Percentiles rank a stretch among this genome's conserved stretches.
phyloP scores from a whole-genome alignment of 179 eudicot species.

The Silene coronaria region DNA sequence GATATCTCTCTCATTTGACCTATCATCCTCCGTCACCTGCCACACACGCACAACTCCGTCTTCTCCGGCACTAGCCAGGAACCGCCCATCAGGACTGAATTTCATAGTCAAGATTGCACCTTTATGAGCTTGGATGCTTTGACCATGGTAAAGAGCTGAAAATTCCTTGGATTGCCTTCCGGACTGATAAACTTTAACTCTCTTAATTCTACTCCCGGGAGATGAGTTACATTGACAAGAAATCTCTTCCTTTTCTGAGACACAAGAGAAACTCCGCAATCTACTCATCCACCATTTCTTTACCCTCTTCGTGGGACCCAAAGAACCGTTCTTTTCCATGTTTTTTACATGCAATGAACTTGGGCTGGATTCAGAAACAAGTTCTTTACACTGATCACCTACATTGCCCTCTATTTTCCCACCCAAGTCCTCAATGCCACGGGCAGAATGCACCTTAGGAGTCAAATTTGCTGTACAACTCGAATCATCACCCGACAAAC shows the following conservation, averaged over 20 bases:
- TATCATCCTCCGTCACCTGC: slow-evolving; percentile 66
- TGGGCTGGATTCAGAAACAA: slow-evolving; percentile 3
- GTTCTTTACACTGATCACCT: no score
- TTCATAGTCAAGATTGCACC: slow-evolving; percentile 83
- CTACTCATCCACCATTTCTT: slow-evolving; percentile 52
- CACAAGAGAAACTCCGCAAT: slow-evolving; percentile 50
- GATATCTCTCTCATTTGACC: slow-evolving; percentile 48
- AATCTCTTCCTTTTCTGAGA: slow-evolving; percentile 32
- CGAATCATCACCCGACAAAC: slow-evolving; percentile 31
- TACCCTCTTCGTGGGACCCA: slow-evolving; percentile 30
- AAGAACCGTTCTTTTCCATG: slow-evolving; percentile 19
- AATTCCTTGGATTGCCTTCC: slow-evolving; percentile 61
- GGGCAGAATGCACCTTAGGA: slow-evolving; percentile 1
- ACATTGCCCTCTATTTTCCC: slow-evolving; percentile 20
- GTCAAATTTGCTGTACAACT: slow-evolving; percentile 23
- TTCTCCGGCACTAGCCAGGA: slow-evolving; percentile 82
- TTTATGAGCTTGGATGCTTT: slow-evolving; percentile 70
- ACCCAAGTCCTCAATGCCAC: background rate
- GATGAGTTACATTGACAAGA: slow-evolving; percentile 24
- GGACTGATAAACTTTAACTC: slow-evolving; percentile 57
- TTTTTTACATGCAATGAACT: slow-evolving; percentile 26
- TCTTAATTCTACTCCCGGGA: slow-evolving; percentile 35
- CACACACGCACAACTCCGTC: slow-evolving; percentile 74
- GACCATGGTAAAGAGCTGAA: slow-evolving; percentile 70
- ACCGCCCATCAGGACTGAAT: slow-evolving; percentile 75